These are phyloP conservation scores for Citrus unshiu DNA, from an alignment of 345 rosid species.

Conservation along the genomic window DNA sequence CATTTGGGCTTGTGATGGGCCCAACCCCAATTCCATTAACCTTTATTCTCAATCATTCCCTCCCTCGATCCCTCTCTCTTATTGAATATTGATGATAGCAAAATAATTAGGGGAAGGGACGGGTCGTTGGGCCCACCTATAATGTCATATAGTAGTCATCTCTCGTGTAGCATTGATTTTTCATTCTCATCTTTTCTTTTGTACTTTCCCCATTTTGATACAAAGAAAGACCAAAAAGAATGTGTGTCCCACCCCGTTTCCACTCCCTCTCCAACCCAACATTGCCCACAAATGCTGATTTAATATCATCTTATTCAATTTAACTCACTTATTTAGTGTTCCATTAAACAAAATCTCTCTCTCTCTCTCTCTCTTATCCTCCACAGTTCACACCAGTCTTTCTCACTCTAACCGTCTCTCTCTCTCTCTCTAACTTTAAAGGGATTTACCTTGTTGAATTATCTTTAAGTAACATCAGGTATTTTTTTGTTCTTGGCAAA, in stretches of 20 bases:
- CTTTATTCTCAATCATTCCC: background rate
- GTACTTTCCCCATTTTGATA: conserved; percentile 8
- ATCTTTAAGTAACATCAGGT: no score
- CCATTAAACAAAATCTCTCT: background rate
- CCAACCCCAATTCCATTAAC: background rate
- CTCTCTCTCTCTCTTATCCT: background rate
- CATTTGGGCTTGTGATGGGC: background rate
- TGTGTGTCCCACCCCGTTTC: conserved; percentile 13
- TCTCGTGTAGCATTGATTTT: conserved; percentile 32
- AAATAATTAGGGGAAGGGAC: conserved; percentile 18
- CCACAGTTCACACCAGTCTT: background rate
- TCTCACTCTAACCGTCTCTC: background rate
- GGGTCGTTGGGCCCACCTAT: conserved; percentile 1
- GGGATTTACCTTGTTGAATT: background rate
- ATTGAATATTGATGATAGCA: conserved; percentile 11
- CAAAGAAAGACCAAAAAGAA: conserved; percentile 23
- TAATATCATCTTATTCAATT: background rate
- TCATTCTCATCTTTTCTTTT: conserved; percentile 23
- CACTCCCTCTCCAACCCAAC: conserved; percentile 8
- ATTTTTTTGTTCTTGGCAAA: no score
- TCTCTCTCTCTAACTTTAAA: background rate
- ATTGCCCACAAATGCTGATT: background rate
- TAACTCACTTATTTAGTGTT: background rate
- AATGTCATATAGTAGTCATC: conserved; percentile 20
- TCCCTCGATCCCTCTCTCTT: conserved; percentile 7